Conservation (phyloP, 2,329 filamentous ascomycete genomes). For the Penicillium aurantiogriseum region DNA sequence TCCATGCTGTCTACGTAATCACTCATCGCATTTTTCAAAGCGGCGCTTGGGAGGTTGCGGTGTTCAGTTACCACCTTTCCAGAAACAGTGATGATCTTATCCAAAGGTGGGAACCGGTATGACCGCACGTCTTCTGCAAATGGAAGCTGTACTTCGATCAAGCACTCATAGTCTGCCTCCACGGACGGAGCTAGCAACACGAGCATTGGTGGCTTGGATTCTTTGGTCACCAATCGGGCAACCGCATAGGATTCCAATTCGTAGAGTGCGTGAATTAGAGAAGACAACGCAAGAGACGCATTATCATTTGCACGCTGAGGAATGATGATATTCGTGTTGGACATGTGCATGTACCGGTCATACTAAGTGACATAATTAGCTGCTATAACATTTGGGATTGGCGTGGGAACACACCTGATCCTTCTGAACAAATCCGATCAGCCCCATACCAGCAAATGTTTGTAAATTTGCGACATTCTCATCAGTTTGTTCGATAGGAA, state of each 20-base stretch:
- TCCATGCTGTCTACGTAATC: conserved; percentile 94
- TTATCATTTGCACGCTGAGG: conserved; percentile 76
- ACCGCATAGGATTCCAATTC: conserved; percentile 84
- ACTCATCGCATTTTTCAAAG: conserved; percentile 77
- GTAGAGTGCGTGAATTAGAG: conserved; percentile 80
- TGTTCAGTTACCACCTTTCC: conserved; percentile 79
- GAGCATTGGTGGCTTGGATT: conserved; percentile 73
- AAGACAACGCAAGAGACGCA: conserved; percentile 80
- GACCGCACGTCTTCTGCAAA: conserved; percentile 88
- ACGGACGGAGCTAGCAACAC: conserved; percentile 78
- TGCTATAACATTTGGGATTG: neutral
- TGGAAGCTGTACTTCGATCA: conserved; percentile 86
- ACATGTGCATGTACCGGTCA: conserved; percentile 81
- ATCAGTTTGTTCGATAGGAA: conserved; percentile 83
- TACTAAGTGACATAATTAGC: conserved; percentile 53
- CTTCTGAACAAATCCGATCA: conserved; percentile 80
- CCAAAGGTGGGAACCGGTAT: conserved; percentile 90
- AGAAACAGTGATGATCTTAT: conserved; percentile 81
- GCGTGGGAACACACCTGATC: conserved; percentile 56
- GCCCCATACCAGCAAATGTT: conserved; percentile 70
- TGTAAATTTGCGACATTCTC: conserved; percentile 85
- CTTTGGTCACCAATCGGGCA: conserved; percentile 80
- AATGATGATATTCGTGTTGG: conserved; percentile 73
- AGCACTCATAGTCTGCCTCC: conserved; percentile 74
- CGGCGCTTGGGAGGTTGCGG: conserved; percentile 73